Evolutionary conservation across 2,329 filamentous ascomycete species (phyloP), one percentile per base, ranked within the genome.

Genomic region (Hysterium pulicare): DNA sequence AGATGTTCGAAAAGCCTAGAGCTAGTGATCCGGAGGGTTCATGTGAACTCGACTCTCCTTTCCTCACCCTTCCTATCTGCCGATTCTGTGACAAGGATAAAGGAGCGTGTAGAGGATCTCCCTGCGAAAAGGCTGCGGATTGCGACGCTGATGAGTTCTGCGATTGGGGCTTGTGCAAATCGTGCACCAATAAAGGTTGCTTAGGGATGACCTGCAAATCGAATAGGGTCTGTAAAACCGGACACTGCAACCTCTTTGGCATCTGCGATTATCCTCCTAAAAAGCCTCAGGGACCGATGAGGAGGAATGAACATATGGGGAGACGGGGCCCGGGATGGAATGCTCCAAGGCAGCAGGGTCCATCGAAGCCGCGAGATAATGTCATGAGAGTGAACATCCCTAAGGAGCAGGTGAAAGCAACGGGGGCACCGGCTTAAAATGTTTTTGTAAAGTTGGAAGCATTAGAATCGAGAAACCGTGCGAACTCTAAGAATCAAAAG

Each of bases 211-310:
- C 36, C 0, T 66, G 62, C 45, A 52, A 45, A 23, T 55, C 45
- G 21, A 58, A 53, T 28, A 55, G 57, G 23, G 51, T 46, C n/a
- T 65, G 62, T 28, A 62, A 60, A 39, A 64, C 61, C 1, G 61
- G 61, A 0, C 59, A 52, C 35, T 66, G 62, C 26, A 66, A 65
- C 16, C 35, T 37, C 1, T 40, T 57, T 24, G 61, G 56, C 0
- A 45, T 52, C 0, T 66, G 62, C 26, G 61, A 65, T 45, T 62
- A 62, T 19, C 22, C 24, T 13, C 38, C 54, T 0, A 50, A 49
- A 0, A 42, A 53, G 38, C 45, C 42, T 41, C 55, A 62, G 46
- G 41, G 50, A 9, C 11, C 45, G 5, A 40, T 40, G n/a, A 15
- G 32, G 11, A 9, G 22, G 16, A 26, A 39, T 11, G 37, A 39